Conservation (phyloP, 768 basidiomycete species). For the Brasilioporus rufonigricans region DNA sequence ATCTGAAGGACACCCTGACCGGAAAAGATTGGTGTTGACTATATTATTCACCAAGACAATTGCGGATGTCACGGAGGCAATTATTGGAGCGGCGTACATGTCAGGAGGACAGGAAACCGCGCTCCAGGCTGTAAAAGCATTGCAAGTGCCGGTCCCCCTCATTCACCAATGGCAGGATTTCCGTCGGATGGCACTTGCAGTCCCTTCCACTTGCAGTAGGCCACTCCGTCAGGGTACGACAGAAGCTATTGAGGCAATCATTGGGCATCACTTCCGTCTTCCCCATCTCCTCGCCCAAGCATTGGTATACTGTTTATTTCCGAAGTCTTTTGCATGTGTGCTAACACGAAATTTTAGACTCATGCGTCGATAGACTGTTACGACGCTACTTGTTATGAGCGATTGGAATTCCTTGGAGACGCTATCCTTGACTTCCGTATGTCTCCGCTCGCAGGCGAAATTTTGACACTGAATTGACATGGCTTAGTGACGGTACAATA, state of each 20-base stretch:
- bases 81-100: constrained; percentile 79
- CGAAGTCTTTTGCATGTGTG: not conserved
- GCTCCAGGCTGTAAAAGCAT: constrained; percentile 58
- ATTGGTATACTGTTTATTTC: constrained; percentile 46
- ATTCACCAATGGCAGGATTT: constrained; percentile 76
- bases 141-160: constrained; percentile 63
- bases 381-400: constrained; percentile 62
- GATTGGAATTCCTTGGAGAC: constrained; percentile 85
- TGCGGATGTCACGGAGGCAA: constrained; percentile 83
- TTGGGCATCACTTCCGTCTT: constrained; percentile 59
- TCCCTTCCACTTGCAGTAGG: constrained; percentile 42
- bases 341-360: constrained; percentile 46
- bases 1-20: not conserved
- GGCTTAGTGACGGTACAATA: constrained; percentile 67
- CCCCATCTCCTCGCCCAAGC: constrained; percentile 70
- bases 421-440: constrained; percentile 80
- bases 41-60: constrained; percentile 49
- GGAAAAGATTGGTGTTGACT: constrained; percentile 10
- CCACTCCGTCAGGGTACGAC: constrained; percentile 48
- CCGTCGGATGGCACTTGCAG: constrained; percentile 41
- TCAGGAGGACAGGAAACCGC: constrained; percentile 69
- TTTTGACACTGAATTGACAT: not conserved
- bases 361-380: constrained; percentile 60
- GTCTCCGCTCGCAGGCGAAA: constrained; percentile 24
- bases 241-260: constrained; percentile 57